Evolutionary conservation across 1,284 basidiomycete species (phyloP), one percentile per base, ranked within the genome.

Genomic region (Ustilago cynodontis): DNA sequence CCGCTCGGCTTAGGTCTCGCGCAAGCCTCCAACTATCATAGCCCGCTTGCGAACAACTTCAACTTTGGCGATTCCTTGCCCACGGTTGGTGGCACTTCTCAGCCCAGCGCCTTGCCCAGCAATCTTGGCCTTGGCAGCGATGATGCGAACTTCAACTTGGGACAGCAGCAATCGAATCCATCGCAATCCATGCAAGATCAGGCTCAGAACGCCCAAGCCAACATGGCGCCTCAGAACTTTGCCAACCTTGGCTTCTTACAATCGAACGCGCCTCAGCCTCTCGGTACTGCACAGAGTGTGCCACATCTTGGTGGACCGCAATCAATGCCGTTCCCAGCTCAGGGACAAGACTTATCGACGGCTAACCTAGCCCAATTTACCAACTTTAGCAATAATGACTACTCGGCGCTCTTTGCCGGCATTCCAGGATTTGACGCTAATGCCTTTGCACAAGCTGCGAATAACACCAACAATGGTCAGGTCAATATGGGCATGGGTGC

Each of bases 281-380:
- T 81, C 2, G 79, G 79, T 20, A 64, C 69, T 1, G 63, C 71
- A 8, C 77, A 78, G 55, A 74, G 70, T 39, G 64, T 78, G 24
- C 72, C 79, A 13, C 79, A 81, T 53, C 74, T 81, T 5, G 79
- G 79, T 33, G 79, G 79, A 8, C 79, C 79, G 33, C 79, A 81
- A 55, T 77, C 73, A 22, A 81, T 81, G 79, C 79, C 79, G 13
- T 81, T 81, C 62, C 79, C 79, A 2, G 70, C 79, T 9, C 62
- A 65, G 31, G 60, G 45, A 3, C 67, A 69, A 6, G 58, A 70
- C 11, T 37, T 65, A 35, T 59, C 64, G 0, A 51, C 47, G 6
- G 59, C 66, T 45, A 63, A 66, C 20, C 22, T 75, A 49, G 72
- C 63, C 26, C 59, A 59, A 31, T 72, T 72, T 59, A 63, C 59